Evolutionary conservation across 2,329 filamentous ascomycete species (phyloP).

Genomic region (Rhynchosporium agropyri): DNA sequence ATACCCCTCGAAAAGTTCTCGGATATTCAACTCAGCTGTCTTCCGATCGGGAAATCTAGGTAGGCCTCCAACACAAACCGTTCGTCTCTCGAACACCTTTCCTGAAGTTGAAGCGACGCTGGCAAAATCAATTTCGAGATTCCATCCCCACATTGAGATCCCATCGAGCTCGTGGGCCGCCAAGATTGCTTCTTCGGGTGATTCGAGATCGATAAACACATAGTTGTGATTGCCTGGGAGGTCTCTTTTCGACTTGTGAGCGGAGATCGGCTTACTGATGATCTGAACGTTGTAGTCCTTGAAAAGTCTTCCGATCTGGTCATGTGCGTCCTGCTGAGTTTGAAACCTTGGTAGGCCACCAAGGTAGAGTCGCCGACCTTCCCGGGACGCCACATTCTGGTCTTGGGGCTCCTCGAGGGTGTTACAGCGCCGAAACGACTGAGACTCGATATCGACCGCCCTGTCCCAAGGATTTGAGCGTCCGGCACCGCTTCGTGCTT

Average conservation of each 20-base stretch:
- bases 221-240: constrained; percentile 61
- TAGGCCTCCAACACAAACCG: constrained; percentile 55
- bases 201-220: constrained; percentile 66
- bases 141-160: constrained; percentile 31
- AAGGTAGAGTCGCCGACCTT: constrained; percentile 52
- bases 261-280: constrained; percentile 52
- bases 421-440: constrained; percentile 35
- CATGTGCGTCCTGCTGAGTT: constrained; percentile 51
- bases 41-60: constrained; percentile 52
- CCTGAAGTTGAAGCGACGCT: constrained; percentile 27
- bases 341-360: constrained; percentile 54
- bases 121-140: constrained; percentile 26
- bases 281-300: constrained; percentile 49
- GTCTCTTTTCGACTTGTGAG: constrained; percentile 56
- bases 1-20: constrained; percentile 50
- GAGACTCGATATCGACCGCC: constrained; percentile 1
- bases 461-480: constrained; percentile 18
- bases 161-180: constrained; percentile 50
- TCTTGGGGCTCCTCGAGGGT: constrained; percentile 31
- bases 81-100: constrained; percentile 42
- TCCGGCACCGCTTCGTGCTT: constrained; percentile 26
- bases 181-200: constrained; percentile 54
- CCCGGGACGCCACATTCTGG: constrained; percentile 33
- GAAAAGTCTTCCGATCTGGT: constrained; percentile 52
- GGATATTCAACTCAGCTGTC: constrained; percentile 50